Conservation (phyloP, 176 grass and related monocot genomes). For the Carex myosuroides region DNA sequence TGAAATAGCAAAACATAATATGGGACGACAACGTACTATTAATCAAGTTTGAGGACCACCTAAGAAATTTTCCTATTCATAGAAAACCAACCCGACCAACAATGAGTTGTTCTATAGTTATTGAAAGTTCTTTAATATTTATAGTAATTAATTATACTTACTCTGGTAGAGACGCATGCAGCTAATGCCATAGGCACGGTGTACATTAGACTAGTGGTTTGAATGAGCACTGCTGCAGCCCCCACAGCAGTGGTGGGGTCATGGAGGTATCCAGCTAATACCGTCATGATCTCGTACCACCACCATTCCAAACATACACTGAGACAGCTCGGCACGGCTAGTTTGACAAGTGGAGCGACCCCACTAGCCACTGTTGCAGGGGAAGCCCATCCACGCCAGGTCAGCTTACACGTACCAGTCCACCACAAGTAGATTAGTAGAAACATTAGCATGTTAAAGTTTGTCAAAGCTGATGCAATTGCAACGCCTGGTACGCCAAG, state of each 20-base stretch:
- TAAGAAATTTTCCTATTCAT: neutral
- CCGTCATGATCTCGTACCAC: slow-evolving; percentile 99
- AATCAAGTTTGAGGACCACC: neutral
- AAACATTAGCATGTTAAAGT: slow-evolving; percentile 94
- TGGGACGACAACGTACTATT: neutral
- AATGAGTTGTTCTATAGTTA: neutral
- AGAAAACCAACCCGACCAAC: neutral
- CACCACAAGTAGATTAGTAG: slow-evolving; percentile 57
- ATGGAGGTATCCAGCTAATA: slow-evolving; percentile 80
- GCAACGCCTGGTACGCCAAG: slow-evolving; percentile 82
- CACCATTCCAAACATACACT: slow-evolving; percentile 99
- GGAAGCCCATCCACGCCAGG: slow-evolving; percentile 65
- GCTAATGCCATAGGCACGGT: slow-evolving; percentile 92
- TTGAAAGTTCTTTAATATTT: neutral
- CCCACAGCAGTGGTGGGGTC: slow-evolving; percentile 75
- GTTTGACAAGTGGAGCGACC: slow-evolving; percentile 43
- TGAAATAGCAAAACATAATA: neutral
- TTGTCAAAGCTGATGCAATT: slow-evolving; percentile 69
- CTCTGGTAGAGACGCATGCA: slow-evolving; percentile 80
- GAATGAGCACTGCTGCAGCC: slow-evolving; percentile 89
- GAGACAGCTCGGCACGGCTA: slow-evolving; percentile 81
- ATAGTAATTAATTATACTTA: slow-evolving; percentile 25
- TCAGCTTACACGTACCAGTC: slow-evolving; percentile 44
- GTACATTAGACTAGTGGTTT: slow-evolving; percentile 98
- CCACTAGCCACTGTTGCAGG: slow-evolving; percentile 35